These are phyloP conservation scores for Euphorbia peplus DNA, from an alignment of 345 rosid genomes.

Conservation along the genomic window DNA sequence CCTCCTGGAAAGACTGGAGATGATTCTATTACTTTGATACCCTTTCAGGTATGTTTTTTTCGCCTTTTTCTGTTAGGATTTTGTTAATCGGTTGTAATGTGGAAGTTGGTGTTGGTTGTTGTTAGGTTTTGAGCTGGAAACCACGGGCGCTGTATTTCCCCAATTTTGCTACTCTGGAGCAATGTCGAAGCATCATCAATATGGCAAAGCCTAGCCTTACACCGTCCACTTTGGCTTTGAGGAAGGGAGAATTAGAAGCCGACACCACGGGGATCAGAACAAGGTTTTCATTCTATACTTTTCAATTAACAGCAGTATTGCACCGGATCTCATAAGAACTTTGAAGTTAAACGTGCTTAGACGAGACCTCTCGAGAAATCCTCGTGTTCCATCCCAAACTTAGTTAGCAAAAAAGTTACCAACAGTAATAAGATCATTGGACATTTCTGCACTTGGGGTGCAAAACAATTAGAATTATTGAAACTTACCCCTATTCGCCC, in stretches of 20 bases:
- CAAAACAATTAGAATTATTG: no score
- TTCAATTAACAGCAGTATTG: background rate
- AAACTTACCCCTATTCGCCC: no score
- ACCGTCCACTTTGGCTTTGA: constrained; percentile 56
- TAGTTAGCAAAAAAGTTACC: no score
- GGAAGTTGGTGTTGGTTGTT: background rate
- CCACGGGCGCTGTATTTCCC: constrained; percentile 62
- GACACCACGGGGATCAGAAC: constrained; percentile 56
- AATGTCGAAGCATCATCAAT: constrained; percentile 46
- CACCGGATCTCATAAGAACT: no score
- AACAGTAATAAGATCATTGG: no score
- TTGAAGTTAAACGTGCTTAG: no score
- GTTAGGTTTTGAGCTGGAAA: constrained; percentile 73
- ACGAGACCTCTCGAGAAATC: no score
- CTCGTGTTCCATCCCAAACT: no score
- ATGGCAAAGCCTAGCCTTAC: constrained; percentile 45
- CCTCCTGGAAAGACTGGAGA: constrained; percentile 47
- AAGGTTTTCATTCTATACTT: constrained; percentile 40
- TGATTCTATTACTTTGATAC: constrained; percentile 40
- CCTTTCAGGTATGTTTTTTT: constrained; percentile 48
- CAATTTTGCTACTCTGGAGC: constrained; percentile 54
- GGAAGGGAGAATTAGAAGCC: constrained; percentile 50
- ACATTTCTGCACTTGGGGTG: background rate
- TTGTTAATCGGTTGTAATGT: background rate
- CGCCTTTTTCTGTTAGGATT: background rate